Percentiles rank a stretch among this genome's conserved stretches.
These are phyloP conservation scores for Wickerhamiella allomyrinae DNA, from an alignment of 805 yeast species.

Conservation along the genomic window DNA sequence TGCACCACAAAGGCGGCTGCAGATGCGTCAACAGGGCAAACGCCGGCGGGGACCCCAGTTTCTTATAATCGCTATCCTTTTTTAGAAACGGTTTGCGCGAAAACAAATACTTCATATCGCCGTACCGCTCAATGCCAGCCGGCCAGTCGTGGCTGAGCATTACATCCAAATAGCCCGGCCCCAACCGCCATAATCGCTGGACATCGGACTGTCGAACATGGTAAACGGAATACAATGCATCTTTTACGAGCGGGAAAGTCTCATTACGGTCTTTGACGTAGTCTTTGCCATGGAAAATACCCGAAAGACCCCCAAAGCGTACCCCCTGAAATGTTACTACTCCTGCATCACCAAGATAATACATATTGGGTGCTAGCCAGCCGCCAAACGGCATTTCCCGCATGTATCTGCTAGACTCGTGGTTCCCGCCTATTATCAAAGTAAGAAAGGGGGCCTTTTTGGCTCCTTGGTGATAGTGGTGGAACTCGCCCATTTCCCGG, in stretches of 20 bases:
- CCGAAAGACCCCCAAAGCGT: slow-evolving; percentile 69
- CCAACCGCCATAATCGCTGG: slow-evolving; percentile 32
- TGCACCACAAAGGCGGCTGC: slow-evolving; percentile 65
- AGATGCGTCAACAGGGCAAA: slow-evolving; percentile 38
- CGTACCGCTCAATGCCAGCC: slow-evolving; percentile 51
- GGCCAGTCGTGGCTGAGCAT: slow-evolving; percentile 94
- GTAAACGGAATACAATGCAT: slow-evolving; percentile 44
- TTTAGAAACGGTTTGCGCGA: slow-evolving; percentile 51
- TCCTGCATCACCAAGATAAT: slow-evolving; percentile 67
- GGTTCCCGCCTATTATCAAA: slow-evolving; percentile 86
- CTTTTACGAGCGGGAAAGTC: slow-evolving; percentile 34
- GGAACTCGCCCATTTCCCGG: slow-evolving; percentile 63
- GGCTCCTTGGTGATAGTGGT: slow-evolving; percentile 47
- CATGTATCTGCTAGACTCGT: slow-evolving; percentile 73
- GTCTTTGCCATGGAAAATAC: slow-evolving; percentile 52
- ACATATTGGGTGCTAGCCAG: slow-evolving; percentile 81
- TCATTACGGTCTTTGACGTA: slow-evolving; percentile 31
- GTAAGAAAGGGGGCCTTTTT: slow-evolving; percentile 61
- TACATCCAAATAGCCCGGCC: slow-evolving; percentile 31
- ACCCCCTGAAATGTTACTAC: slow-evolving; percentile 63
- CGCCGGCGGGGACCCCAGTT: slow-evolving; percentile 61
- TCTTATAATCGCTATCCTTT: slow-evolving; percentile 42
- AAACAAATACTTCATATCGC: slow-evolving; percentile 39
- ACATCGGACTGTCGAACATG: slow-evolving; percentile 57
- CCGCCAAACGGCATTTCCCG: slow-evolving; percentile 72